Evolutionary conservation across 2,329 filamentous ascomycete species (phyloP), one percentile per base, ranked within the genome.

Genomic region (Magnaporthiopsis rhizophila): DNA sequence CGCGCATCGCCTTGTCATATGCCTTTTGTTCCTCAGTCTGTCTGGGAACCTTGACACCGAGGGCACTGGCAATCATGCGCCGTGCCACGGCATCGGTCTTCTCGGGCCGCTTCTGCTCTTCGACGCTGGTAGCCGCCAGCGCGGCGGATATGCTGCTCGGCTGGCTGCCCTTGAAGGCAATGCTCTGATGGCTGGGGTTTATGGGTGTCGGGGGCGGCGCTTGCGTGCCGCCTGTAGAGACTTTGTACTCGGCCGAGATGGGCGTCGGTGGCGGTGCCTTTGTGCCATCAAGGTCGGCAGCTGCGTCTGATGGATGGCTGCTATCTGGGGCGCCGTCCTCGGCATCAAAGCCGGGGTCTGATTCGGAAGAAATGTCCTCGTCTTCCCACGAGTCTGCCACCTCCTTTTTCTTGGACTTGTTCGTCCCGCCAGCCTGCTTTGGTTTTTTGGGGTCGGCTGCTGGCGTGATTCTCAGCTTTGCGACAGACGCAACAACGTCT

Each of bases 21-120:
- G 91, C 90, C 70, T 83, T 84, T 81, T 97, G 90, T 77, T 97
- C 93, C 67, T 96, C 92, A 1, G 92, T 97, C 74, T 88, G 85
- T 78, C 86, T 89, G 38, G 92, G 91, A 45, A 88, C 86, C 71
- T 88, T 86, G 64, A 97, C 85, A 0, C 95, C 95, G 68, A 98
- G 78, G 0, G 91, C 92, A 3, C 90, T 90, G 0, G 92, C 92
- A 74, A 99, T 98, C 85, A 99, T 83, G 65, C 95, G 83, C 67
- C 90, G 86, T 6, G 95, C 95, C 56, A 96, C 92, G 0, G 92
- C 91, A 66, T 96, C 96, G 67, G 93, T 96, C 81, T 97, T 99
- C 77, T 97, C 93, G 0, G 92, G 94, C 56, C 90, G 79, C 64
- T 66, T 66, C 68, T 69, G 65, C 77, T 74, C n/a, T 76, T 80